These are phyloP conservation scores for Boletus tomentosulus DNA, from an alignment of 768 basidiomycete species.

Conservation along the genomic window DNA sequence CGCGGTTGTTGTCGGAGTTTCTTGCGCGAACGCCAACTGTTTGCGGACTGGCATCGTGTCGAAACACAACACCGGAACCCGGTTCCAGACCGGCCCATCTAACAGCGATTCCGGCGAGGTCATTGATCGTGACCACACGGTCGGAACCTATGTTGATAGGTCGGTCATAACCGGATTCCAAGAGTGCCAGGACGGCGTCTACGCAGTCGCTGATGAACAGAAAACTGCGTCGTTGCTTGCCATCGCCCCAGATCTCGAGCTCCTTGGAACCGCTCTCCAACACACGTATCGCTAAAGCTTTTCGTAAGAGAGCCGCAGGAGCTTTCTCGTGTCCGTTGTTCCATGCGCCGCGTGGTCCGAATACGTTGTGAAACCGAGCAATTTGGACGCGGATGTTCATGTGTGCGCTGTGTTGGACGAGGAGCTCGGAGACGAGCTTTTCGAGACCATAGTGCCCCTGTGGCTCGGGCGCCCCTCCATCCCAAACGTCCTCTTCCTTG, in stretches of 20 bases:
- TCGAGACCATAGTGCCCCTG: conserved; percentile 60
- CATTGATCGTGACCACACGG: conserved; percentile 36
- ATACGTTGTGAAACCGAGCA: conserved; percentile 58
- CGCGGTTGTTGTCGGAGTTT: conserved; percentile 48
- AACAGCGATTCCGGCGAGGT: conserved; percentile 42
- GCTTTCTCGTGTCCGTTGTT: conserved; percentile 53
- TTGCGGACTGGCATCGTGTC: conserved; percentile 21
- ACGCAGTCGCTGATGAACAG: conserved; percentile 53
- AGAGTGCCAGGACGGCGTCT: conserved; percentile 43
- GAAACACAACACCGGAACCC: conserved; percentile 25
- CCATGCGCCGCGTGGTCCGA: conserved; percentile 53
- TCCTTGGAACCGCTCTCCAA: conserved; percentile 3
- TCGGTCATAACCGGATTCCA: conserved; percentile 33
- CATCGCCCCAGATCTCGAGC: conserved; percentile 58
- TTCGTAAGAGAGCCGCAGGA: conserved; percentile 54
- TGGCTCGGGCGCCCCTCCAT: conserved; percentile 35
- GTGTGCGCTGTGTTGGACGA: conserved; percentile 33
- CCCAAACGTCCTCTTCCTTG: conserved; percentile 43
- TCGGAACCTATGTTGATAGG: conserved; percentile 55
- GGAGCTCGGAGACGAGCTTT: conserved; percentile 48
- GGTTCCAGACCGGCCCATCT: conserved; percentile 27
- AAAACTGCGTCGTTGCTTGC: conserved; percentile 51
- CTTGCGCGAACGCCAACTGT: conserved; percentile 47
- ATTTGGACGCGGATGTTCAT: conserved; percentile 38
- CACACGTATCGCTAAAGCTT: conserved; percentile 37